These are phyloP conservation scores for Calendula officinalis DNA, from an alignment of 129 eudicot species.

Conservation along the genomic window DNA sequence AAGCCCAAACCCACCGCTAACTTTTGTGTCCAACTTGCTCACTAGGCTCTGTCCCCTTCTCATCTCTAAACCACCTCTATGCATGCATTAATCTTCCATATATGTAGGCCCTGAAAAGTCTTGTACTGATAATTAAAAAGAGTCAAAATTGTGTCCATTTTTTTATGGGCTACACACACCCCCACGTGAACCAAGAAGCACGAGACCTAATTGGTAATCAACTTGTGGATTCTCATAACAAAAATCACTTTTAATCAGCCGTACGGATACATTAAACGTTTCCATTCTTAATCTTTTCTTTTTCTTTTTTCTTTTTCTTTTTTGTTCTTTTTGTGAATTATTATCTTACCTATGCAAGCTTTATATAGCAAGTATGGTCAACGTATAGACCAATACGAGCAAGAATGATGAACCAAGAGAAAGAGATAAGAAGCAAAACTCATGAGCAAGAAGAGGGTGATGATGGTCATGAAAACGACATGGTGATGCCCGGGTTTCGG, in stretches of 20 bases:
- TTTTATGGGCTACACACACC: slow-evolving; percentile 7
- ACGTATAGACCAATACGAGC: slow-evolving; percentile 13
- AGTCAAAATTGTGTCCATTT: background rate
- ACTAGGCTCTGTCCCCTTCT: slow-evolving; percentile 23
- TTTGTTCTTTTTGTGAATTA: background rate
- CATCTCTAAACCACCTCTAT: slow-evolving; percentile 24
- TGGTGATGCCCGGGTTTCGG: slow-evolving; percentile 97
- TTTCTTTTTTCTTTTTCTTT: background rate
- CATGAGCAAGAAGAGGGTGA: slow-evolving; percentile 25
- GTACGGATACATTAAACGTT: slow-evolving; percentile 16
- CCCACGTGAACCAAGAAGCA: slow-evolving; percentile 18
- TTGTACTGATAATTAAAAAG: slow-evolving; percentile 6
- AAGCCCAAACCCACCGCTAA: slow-evolving; percentile 30
- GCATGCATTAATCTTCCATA: slow-evolving; percentile 20
- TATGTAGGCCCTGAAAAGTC: slow-evolving; percentile 32
- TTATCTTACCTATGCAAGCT: background rate
- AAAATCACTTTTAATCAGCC: background rate
- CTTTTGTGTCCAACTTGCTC: slow-evolving; percentile 30
- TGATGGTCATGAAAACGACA: slow-evolving; percentile 72
- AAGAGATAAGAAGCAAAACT: slow-evolving; percentile 16
- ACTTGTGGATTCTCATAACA: background rate
- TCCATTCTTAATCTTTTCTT: background rate
- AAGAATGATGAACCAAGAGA: slow-evolving; percentile 20
- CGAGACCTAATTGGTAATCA: slow-evolving; percentile 17
- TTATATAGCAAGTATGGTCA: slow-evolving; percentile 6